Base-by-base conservation (phyloP, 768 basidiomycete genomes). In the Podaxis pistillaris region DNA sequence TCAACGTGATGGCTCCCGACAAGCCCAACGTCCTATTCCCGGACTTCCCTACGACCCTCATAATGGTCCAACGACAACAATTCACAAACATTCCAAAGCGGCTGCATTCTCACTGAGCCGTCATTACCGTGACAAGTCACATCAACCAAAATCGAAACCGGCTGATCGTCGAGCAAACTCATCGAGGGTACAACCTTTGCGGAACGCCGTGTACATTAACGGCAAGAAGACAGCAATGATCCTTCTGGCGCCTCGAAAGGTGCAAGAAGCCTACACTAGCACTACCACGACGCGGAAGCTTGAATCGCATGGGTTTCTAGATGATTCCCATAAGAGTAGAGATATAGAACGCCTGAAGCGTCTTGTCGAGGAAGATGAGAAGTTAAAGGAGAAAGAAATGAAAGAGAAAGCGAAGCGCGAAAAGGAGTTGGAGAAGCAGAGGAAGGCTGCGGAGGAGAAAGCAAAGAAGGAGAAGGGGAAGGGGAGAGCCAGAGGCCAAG, bases 21-120 rank as follows among this genome's bases (percentile, higher is more conserved):
- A 62, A 28, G 22, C 46, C 26, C 44, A 38, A 28, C 54, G 61
- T 40, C 53, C 55, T 7, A 49, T 24, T 13, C 46, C 53, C 12
- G 54, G 54, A 50, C 85, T 83, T 64, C 80, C 81, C 0, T 82
- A 76, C 63, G 79, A 78, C 38, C 74, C 72, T 5, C 74, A 73
- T 36, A 80, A 79, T 37, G 88, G 89, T 1, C 90, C 91, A 0
- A 76, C 79, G 24, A 80, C 84, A 37, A 86, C 89, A 58, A 85
- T 94, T 36, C 93, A 94, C 73, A 91, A 90, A 66, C 92, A 94
- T 70, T 91, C 92, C 0, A 86, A 89, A 59, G 88, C 89, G 3
- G 75, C 83, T 33, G 92, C 90, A 0, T 93, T 92, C 73, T 92
- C 91, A 0, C 84, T 94, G 53, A 87, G 88, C 72, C 84, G 92